These are phyloP conservation scores for Croton laevigatus DNA, from an alignment of 441 rosid species.

Conservation along the genomic window DNA sequence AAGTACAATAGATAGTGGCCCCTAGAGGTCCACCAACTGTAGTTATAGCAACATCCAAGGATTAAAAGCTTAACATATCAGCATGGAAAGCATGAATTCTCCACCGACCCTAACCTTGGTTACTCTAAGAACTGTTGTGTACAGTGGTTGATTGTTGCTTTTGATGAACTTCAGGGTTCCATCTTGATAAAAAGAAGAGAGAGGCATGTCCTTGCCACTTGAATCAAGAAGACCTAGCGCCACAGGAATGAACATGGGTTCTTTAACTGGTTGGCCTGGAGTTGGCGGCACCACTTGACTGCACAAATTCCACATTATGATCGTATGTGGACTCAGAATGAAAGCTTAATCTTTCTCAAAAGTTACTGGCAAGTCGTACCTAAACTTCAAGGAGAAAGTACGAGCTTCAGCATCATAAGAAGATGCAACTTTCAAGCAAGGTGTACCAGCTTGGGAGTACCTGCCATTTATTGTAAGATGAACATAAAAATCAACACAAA, in stretches of 20 bases:
- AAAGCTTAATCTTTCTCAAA: background rate
- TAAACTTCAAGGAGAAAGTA: slow-evolving; percentile 81
- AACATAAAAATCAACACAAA: slow-evolving; percentile 15
- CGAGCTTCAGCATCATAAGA: slow-evolving; percentile 68
- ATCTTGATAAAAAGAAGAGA: slow-evolving; percentile 65
- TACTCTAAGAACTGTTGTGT: slow-evolving; percentile 68
- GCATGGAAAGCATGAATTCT: slow-evolving; percentile 15
- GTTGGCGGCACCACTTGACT: slow-evolving; percentile 92
- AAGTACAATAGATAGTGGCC: background rate
- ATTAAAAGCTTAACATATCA: background rate
- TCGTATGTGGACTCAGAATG: slow-evolving; percentile 2
- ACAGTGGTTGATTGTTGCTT: slow-evolving; percentile 42
- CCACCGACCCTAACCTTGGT: slow-evolving; percentile 80
- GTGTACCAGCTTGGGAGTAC: slow-evolving; percentile 99
- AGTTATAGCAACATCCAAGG: background rate
- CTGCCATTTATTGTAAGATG: slow-evolving; percentile 32
- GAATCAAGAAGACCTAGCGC: slow-evolving; percentile 75
- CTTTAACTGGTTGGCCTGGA: slow-evolving; percentile 90
- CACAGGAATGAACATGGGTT: slow-evolving; percentile 92
- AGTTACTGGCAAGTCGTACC: slow-evolving; percentile 37
- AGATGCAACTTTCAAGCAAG: slow-evolving; percentile 73
- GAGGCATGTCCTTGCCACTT: slow-evolving; percentile 76
- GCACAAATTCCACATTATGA: slow-evolving; percentile 18
- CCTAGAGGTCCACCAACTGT: background rate
- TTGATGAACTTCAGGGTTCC: slow-evolving; percentile 54